Evolutionary conservation across 2,329 filamentous ascomycete genomes (phyloP).

Genomic region (Blastomyces emzantsi): DNA sequence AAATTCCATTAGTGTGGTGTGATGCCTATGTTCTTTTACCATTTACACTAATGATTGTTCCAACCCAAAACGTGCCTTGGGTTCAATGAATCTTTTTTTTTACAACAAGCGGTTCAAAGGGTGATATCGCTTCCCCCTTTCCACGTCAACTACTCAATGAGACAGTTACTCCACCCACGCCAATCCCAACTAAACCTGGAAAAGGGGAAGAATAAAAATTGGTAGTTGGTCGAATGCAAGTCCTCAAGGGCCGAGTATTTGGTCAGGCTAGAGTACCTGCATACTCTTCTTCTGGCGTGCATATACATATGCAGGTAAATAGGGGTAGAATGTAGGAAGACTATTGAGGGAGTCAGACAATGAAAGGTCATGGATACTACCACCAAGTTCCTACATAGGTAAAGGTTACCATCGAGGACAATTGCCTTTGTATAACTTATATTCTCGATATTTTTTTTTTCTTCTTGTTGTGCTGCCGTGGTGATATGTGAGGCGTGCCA

Average conservation of each 20-base stretch:
- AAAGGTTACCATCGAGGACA: too few species aligned
- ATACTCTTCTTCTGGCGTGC: background rate
- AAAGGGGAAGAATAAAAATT: background rate
- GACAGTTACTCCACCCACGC: background rate
- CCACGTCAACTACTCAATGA: background rate
- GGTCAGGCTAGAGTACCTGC: background rate
- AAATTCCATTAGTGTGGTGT: background rate
- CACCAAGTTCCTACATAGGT: too few species aligned
- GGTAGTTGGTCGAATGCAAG: background rate
- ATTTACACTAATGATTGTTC: background rate
- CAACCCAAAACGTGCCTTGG: too few species aligned
- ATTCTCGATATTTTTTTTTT: background rate
- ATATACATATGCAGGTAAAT: background rate
- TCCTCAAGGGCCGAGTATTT: background rate
- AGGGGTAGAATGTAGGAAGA: background rate
- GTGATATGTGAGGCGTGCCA: too few species aligned
- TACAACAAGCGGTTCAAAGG: too few species aligned
- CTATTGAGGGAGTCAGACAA: background rate
- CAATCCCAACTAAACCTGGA: background rate
- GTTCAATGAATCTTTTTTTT: background rate
- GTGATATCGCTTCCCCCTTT: background rate
- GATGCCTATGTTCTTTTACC: background rate
- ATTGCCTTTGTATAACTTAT: background rate
- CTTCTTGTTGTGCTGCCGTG: background rate
- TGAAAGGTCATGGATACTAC: background rate